Base-by-base conservation (phyloP, 2,329 filamentous ascomycete species). In the Fusarium duplospermum region DNA sequence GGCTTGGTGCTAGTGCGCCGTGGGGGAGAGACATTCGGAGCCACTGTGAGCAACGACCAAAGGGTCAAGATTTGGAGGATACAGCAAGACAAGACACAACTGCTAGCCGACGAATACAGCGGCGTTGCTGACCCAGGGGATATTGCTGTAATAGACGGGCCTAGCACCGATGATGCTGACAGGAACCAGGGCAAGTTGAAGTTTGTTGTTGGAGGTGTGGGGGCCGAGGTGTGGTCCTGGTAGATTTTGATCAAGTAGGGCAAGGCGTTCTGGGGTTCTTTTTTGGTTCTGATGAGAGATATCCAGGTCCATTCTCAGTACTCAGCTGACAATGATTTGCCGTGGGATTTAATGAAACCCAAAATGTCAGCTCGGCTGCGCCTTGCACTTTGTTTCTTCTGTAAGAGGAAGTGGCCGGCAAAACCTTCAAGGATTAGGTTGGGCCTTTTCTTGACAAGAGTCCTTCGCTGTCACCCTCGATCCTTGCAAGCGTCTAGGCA, bases 1-100 rank as follows among this genome's bases (percentile, higher is more conserved):
- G 90, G 89, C 0, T 74, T 90, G 1, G 81, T 80, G 5, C 77
- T 89, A 20, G 62, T 86, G 14, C 74, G 73, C 10, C 73, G 73
- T 20, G 69, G 57, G 24, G 58, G 58, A 18, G 70, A 69, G 65
- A 69, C 67, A n/a, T 52, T 75, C 16, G 80, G 87, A 18, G 83
- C 87, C 31, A 89, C 83, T 10, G 83, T 85, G 35, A 89, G 90
- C 77, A 92, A 91, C 70, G 90, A 92, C 80, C 90, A 92, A 81
- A 83, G 88, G 18, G 81, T 92, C 57, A 90, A 89, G 82, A 76
- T 84, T 6, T 92, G 90, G 90, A 77, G 79, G 52, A 75, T 87
- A 60, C 74, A 66, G 13, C 70, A 62, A 54, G 73, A 47, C 58
- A 75, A 59, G 24, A 75, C 89, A 4, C 79, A 82, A 56, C 76